Evolutionary conservation across 352 stramenopile genomes (phyloP), one percentile per base, ranked within the genome.

Genomic region (Globisporangium barbulae): DNA sequence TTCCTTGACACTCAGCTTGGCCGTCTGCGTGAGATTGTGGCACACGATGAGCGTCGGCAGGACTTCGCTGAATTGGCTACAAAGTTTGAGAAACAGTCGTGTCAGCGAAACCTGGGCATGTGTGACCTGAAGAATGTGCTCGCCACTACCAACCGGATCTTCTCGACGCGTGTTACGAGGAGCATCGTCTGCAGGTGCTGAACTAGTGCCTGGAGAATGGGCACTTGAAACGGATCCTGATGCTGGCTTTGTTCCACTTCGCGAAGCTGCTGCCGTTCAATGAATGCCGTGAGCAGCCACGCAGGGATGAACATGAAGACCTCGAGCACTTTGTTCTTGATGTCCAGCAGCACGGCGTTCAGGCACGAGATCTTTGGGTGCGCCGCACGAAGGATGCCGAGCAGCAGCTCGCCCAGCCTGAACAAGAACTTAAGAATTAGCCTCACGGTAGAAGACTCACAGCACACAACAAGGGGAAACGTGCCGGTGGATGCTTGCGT

Each of bases 301-400:
- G 71, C 63, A 4, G 80, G 80, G 4, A 90, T 53, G 47, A 89
- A 74, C 70, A 90, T 78, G 60, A 91, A 82, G 8, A 90, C 75
- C 61, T 91, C 80, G 8, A 85, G 66, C 22, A 69, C 68, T 59
- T 80, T 81, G 68, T 87, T 91, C 63, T 87, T 91, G 59, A 88
- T 61, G 13, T 83, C 71, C 37, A 87, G 48, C 12, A 88, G 47
- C 19, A 57, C 47, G 3, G 56, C 48, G 44, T 75, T 50, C 25
- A 83, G 57, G 6, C 63, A 66, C 41, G 74, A 84, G 33, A 79
- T 56, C 28, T 68, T 41, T 10, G 66, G 45, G 17, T 75, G 70
- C 10, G 61, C 61, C 47, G 73, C 78, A 25, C 56, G 33, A 2
- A 89, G 56, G 31, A 79, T 76, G 15, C 81, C 56, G 2, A 91